phyloP scores from a whole-genome alignment of 345 rosid genomes.

The Aethionema arabicum region DNA sequence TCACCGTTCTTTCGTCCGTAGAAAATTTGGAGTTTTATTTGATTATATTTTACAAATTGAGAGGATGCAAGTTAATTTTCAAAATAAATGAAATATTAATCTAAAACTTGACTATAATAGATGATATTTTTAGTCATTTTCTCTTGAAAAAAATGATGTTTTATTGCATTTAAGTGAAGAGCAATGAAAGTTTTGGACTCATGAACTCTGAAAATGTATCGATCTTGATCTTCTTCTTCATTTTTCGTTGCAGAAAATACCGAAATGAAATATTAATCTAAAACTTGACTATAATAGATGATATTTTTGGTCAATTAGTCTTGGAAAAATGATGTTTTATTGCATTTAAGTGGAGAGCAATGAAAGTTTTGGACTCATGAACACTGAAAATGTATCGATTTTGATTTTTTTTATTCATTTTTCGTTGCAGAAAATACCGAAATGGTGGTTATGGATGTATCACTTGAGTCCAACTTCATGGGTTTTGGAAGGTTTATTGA shows the following conservation, averaged over 20 bases:
- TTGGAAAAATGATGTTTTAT: too few relatives aligned
- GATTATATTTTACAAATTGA: too few relatives aligned
- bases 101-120: too few relatives aligned
- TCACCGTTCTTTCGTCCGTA: too few relatives aligned
- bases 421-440: slow-evolving; percentile 38
- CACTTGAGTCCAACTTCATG: slow-evolving; percentile 44
- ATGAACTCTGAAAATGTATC: slow-evolving; percentile 1
- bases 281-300: too few relatives aligned
- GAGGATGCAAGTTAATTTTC: too few relatives aligned
- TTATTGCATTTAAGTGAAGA: background rate
- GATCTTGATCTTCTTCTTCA: background rate
- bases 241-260: slow-evolving; percentile 35
- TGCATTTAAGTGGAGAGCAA: background rate
- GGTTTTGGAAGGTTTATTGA: slow-evolving; percentile 39
- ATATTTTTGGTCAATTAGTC: too few relatives aligned
- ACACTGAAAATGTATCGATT: background rate
- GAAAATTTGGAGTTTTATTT: too few relatives aligned
- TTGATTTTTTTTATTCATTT: background rate
- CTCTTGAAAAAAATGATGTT: too few relatives aligned
- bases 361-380: slow-evolving; percentile 18
- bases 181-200: slow-evolving; percentile 12
- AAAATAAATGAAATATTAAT: too few relatives aligned
- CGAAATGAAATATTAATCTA: too few relatives aligned
- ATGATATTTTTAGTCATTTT: too few relatives aligned
- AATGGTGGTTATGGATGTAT: slow-evolving; percentile 47